Evolutionary conservation across 768 basidiomycete species (phyloP), one percentile per base, ranked within the genome.

Genomic region (Clavaria fumosa): DNA sequence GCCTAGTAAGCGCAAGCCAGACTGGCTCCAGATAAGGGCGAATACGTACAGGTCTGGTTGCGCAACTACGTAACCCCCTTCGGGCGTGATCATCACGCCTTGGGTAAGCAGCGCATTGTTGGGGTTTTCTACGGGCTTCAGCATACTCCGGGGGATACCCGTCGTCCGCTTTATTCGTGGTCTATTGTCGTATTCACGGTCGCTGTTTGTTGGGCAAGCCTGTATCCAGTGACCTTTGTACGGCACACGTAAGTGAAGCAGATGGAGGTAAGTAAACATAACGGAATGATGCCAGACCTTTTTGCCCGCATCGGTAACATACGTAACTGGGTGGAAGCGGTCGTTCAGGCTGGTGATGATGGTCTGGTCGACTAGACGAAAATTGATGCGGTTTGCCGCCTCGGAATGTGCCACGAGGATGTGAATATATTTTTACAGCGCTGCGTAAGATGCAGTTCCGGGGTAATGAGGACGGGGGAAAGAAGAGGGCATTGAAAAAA

Each of bases 31-130:
- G 26, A 22, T 31, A n/a, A 23, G 34, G 24, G 22, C 12, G 37
- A 19, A 10, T 17, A 72, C 89, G 51, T 59, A 96, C 93, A 75
- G 71, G 59, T 99, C 95, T 0, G 95, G 91, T 51, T 96, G 82
- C 1, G 93, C 93, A 27, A 93, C 82, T 14, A 99, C 95, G 58
- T 93, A 97, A 24, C 89, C 88, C 43, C 95, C 95, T 54, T 99
- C 95, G 0, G 93, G 90, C 2, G 93, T 97, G 42, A 99, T 82
- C 95, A 99, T 99, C 34, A 97, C 77, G 14, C 93, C 91, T 48
- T 80, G 78, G 4, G 75, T 72, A 19, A 81, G 59, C 41, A 76
- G 75, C 15, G 70, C 77, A 39, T 56, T 59, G 37, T 69, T 72
- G 7, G 88, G 89, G 42, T 83, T 83, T 39, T 95, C 90, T 19